phyloP scores from a whole-genome alignment of 2,329 filamentous ascomycete genomes.

The Epicoccum sorghinum region DNA sequence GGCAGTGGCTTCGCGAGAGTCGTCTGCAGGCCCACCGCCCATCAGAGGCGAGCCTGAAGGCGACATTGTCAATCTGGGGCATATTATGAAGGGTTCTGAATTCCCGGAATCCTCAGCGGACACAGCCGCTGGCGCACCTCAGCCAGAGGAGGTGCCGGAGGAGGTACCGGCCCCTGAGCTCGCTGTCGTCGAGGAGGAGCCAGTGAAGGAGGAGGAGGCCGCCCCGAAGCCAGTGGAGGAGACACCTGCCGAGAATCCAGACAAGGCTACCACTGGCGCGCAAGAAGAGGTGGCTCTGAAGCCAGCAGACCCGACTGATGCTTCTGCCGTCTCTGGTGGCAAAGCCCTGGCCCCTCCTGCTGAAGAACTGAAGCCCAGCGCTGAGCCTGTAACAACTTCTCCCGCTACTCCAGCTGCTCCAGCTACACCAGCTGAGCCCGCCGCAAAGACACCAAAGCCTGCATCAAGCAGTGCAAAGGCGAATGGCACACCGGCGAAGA shows the following conservation, averaged over 20 bases:
- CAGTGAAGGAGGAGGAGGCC: conserved; percentile 3
- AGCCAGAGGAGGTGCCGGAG: conserved; percentile 9
- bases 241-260: conserved; percentile 47
- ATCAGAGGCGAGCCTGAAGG: conserved; percentile 34
- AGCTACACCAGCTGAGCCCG: background rate
- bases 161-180: conserved; percentile 12
- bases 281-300: conserved; percentile 51
- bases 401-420: conserved; percentile 3
- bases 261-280: conserved; percentile 51
- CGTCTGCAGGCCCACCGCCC: conserved; percentile 43
- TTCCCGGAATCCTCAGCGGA: conserved; percentile 35
- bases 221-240: conserved; percentile 12
- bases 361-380: conserved; percentile 25
- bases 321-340: conserved; percentile 47
- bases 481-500: conserved; percentile 28
- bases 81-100: conserved; percentile 46
- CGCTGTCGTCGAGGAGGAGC: conserved; percentile 10
- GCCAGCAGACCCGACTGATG: conserved; percentile 47
- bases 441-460: conserved; percentile 21
- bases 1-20: conserved; percentile 49
- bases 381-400: background rate
- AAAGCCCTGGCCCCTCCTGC: conserved; percentile 43
- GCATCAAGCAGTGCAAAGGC: conserved; percentile 19
- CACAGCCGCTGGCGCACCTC: conserved; percentile 8
- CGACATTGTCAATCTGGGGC: conserved; percentile 40